Evolutionary conservation across 306 rosid species (phyloP).

Genomic region (Rubus parviflorus): DNA sequence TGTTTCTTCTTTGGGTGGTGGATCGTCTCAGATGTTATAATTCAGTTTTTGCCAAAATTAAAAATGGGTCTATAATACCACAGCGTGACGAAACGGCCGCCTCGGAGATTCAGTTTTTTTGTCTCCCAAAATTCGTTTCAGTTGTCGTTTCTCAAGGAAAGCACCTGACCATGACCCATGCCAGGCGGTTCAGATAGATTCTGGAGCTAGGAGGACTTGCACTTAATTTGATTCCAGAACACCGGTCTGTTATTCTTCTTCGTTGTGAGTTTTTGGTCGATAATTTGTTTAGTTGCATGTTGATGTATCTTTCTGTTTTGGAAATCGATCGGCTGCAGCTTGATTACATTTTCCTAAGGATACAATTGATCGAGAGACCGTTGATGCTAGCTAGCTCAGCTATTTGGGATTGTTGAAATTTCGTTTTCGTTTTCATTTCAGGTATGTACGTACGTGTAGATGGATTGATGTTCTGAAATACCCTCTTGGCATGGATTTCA

Average conservation of each 20-base stretch:
- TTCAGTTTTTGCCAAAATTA: conserved; percentile 10
- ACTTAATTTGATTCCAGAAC: not conserved
- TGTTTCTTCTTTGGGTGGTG: conserved; percentile 11
- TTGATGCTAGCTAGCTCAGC: not conserved
- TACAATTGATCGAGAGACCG: not conserved
- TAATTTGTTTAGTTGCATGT: no score
- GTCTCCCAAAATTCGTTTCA: not conserved
- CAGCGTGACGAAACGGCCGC: conserved; percentile 21
- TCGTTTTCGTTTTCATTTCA: not conserved
- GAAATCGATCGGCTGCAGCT: no score
- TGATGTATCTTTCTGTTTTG: no score
- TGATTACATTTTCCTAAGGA: not conserved
- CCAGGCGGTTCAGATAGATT: no score
- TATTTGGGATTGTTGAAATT: not conserved
- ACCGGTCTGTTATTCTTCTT: not conserved
- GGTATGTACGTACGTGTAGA: not conserved
- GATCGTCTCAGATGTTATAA: not conserved
- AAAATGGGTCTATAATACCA: conserved; percentile 7
- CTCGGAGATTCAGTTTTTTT: conserved; percentile 32
- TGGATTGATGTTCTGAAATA: no score
- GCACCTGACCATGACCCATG: no score
- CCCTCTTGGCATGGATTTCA: no score
- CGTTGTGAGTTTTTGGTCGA: not conserved
- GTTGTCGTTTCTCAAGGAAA: not conserved
- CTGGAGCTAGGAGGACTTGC: not conserved